Conservation (phyloP, 2,329 filamentous ascomycete species). For the Stylonectria norvegica region DNA sequence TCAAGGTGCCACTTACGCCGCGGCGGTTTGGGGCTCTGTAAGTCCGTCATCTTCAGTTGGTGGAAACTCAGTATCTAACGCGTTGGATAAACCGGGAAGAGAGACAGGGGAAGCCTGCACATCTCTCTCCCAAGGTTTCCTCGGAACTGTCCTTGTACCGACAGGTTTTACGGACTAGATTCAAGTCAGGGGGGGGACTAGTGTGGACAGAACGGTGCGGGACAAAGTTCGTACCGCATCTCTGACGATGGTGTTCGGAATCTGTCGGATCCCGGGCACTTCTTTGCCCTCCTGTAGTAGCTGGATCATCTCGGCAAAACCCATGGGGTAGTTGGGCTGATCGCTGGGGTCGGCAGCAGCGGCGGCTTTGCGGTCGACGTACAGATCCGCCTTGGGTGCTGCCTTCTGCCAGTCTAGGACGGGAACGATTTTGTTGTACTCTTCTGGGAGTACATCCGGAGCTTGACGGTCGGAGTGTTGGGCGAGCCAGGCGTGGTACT, state of each 20-base stretch:
- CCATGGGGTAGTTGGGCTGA: constrained; percentile 71
- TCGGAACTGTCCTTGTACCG: constrained; percentile 45
- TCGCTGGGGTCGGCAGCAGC: constrained; percentile 26
- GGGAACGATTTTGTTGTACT: constrained; percentile 21
- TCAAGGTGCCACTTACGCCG: constrained; percentile 1
- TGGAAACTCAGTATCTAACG: constrained; percentile 36
- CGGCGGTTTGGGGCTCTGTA: constrained; percentile 2
- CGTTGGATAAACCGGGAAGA: constrained; percentile 20
- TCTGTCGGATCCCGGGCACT: constrained; percentile 82
- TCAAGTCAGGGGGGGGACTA: constrained; percentile 5
- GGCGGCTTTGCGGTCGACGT: constrained; percentile 37
- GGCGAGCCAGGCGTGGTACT: constrained; percentile 64
- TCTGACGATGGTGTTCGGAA: constrained; percentile 73
- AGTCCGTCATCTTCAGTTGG: constrained; percentile 22
- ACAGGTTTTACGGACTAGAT: constrained; percentile 45
- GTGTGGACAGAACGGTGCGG: not conserved
- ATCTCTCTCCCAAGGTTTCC: constrained; percentile 77
- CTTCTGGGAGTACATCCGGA: constrained; percentile 37
- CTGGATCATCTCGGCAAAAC: constrained; percentile 81
- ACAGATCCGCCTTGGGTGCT: constrained; percentile 47
- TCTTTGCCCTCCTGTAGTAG: constrained; percentile 78
- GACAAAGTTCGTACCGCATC: constrained; percentile 56
- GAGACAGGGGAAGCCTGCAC: constrained; percentile 11
- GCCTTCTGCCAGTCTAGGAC: constrained; percentile 46
- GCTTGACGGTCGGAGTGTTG: constrained; percentile 31